phyloP scores from a whole-genome alignment of 2,329 filamentous ascomycete genomes.

The Monosporascus sp. region DNA sequence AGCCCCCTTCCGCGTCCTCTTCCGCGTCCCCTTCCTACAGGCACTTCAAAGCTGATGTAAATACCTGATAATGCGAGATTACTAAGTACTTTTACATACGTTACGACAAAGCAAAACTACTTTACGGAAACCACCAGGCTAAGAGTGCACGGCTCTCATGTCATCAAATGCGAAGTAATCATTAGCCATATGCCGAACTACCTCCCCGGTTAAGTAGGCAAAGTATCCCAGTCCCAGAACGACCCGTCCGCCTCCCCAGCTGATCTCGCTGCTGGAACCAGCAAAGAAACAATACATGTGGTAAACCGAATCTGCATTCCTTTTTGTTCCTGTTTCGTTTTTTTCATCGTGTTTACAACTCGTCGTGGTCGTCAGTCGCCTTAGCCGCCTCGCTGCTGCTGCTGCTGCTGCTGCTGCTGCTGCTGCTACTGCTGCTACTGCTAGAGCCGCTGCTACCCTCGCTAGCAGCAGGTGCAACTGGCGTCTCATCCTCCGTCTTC shows the following conservation, averaged over 20 bases:
- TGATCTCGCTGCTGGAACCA: constrained; percentile 15
- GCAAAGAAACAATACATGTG: constrained; percentile 22
- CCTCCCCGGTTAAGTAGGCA: constrained; percentile 15
- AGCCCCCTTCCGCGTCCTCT: no score
- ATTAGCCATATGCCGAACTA: constrained; percentile 24
- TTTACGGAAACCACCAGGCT: neutral
- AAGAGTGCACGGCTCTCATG: neutral
- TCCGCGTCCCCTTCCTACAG: no score
- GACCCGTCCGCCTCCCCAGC: constrained; percentile 17
- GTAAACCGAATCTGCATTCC: neutral
- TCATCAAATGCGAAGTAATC: constrained; percentile 7
- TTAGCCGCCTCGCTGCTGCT: constrained; percentile 40
- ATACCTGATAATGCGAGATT: no score
- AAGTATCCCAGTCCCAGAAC: constrained; percentile 19
- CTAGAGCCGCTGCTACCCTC: no score
- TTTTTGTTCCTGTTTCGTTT: constrained; percentile 11
- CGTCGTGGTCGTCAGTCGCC: constrained; percentile 55
- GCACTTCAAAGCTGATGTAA: no score
- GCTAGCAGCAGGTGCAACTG: constrained; percentile 45
- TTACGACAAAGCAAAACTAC: neutral
- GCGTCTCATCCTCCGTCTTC: constrained; percentile 49
- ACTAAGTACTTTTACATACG: neutral
- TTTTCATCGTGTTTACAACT: constrained; percentile 57
- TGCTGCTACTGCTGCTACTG: no score
- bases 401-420: constrained; percentile 15